phyloP scores from a whole-genome alignment of 805 yeast species.

The Barnettozyma salicaria region DNA sequence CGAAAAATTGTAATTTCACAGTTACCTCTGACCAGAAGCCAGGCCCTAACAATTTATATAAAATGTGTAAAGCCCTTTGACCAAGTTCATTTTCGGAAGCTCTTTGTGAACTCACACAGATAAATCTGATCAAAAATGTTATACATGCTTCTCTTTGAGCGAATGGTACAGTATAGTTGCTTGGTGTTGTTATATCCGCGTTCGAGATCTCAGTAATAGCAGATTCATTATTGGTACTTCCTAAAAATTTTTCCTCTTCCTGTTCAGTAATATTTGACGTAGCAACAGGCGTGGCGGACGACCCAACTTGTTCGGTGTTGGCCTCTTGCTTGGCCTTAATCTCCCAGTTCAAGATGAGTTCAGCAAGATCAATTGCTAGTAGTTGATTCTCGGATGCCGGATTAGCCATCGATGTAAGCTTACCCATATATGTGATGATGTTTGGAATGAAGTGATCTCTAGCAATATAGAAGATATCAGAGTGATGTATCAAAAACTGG shows the following conservation, averaged over 20 bases:
- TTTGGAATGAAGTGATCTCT: constrained; percentile 86
- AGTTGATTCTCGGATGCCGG: constrained; percentile 77
- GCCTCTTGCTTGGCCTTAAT: constrained; percentile 34
- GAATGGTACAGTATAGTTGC: constrained; percentile 57
- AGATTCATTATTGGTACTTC: constrained; percentile 9
- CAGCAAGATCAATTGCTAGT: constrained; percentile 85
- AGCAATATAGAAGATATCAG: constrained; percentile 77
- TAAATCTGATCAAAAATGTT: constrained; percentile 79
- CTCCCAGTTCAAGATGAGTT: constrained; percentile 84
- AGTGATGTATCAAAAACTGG: constrained; percentile 81
- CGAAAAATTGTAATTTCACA: constrained; percentile 84
- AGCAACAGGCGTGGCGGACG: constrained; percentile 25
- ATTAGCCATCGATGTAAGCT: constrained; percentile 70
- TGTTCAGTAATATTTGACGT: constrained; percentile 28
- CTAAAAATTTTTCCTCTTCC: constrained; percentile 23
- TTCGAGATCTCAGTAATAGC: constrained; percentile 17
- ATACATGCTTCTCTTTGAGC: constrained; percentile 85
- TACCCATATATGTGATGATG: constrained; percentile 88
- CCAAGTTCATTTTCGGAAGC: constrained; percentile 82
- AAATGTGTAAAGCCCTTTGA: constrained; percentile 69
- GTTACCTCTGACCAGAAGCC: constrained; percentile 82
- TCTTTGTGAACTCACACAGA: constrained; percentile 79
- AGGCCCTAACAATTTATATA: constrained; percentile 66
- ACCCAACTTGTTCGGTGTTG: constrained; percentile 10
- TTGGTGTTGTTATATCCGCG: constrained; percentile 41